Base-by-base conservation (phyloP, 495 filamentous ascomycete species). In the Haplographium delicatum region DNA sequence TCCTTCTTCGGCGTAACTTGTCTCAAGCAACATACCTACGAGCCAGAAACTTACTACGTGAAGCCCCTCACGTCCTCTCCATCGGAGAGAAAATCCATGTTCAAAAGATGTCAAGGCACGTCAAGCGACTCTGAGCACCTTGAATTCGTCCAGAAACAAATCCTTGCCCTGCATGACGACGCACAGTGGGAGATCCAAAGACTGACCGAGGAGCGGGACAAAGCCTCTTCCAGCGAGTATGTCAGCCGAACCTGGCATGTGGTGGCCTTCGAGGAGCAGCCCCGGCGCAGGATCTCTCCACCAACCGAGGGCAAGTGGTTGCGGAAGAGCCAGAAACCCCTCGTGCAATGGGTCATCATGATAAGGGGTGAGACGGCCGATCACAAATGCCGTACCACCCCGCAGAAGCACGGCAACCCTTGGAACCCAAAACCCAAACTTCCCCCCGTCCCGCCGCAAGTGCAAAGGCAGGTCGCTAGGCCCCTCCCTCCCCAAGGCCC, bases 151-250 rank as follows among this genome's bases (percentile, higher is more conserved):
- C 10, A 20, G 20, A 43, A 48, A 7, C 28, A 9, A 7, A 46
- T 56, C 3, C 9, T 50, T 8, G 27, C 11, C 13, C 24, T 56
- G 25, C 25, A 34, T 4, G 38, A 50, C 6, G 41, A 45, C 1
- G 53, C 53, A 0, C 53, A 50, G 34, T 44, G 43, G 46, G 53
- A 56, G 41, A 44, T 50, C 24, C 46, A 56, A 20, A 44, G 34
- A 19, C n/a, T 56, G 4, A 6, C 46, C 13, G 53, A 56, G 33
- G 15, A 10, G 1, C 20, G 53, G 10, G 53, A 56, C 11, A 45
- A 15, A 1, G 53, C 53, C 1, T 31, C 30, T 19, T 44, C 39
- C 0, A 28, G n/a, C n/a, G 31, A 31, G 11, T 16, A 33, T 5
- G 33, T 45, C 5, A 50, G 42, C 39, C 4, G 46, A 22, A n/a